Conservation (phyloP, 106 monocot species). For the Dendrobium nobile region DNA sequence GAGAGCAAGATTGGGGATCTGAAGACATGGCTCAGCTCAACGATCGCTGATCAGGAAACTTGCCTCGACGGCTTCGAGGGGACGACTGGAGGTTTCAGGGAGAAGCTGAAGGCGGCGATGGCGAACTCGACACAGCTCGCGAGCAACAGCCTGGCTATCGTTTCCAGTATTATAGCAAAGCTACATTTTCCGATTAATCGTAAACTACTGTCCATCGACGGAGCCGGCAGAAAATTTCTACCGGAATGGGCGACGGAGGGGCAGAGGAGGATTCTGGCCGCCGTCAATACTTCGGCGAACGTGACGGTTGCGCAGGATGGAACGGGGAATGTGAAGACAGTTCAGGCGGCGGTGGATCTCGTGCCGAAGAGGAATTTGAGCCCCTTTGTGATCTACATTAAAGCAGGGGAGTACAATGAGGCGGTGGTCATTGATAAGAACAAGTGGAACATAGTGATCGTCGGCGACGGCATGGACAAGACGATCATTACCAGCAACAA, state of each 20-base stretch:
- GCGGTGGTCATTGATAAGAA: constrained; percentile 6
- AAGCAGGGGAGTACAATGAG: constrained; percentile 11
- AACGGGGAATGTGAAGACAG: constrained; percentile 4
- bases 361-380: not conserved
- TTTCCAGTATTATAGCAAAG: constrained; percentile 9
- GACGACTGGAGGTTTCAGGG: constrained; percentile 7
- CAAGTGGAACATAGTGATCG: constrained; percentile 19
- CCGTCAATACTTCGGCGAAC: not conserved
- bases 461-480: constrained; percentile 23
- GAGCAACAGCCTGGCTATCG: constrained; percentile 47
- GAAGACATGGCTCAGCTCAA: constrained; percentile 43
- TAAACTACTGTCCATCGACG: no score
- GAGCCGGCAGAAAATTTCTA: not conserved
- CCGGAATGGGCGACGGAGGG: constrained; percentile 2
- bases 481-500: constrained; percentile 9
- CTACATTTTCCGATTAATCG: no score
- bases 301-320: constrained; percentile 16
- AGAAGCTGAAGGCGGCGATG: constrained; percentile 36
- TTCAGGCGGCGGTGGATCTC: constrained; percentile 16
- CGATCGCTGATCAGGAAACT: constrained; percentile 33
- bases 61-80: constrained; percentile 32
- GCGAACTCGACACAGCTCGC: constrained; percentile 29
- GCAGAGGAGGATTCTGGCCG: constrained; percentile 19
- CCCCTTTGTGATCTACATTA: constrained; percentile 19
- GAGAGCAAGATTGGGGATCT: constrained; percentile 21